Evolutionary conservation across 352 stramenopile species (phyloP), one percentile per base, ranked within the genome.

Genomic region (Phytophthora sp.): DNA sequence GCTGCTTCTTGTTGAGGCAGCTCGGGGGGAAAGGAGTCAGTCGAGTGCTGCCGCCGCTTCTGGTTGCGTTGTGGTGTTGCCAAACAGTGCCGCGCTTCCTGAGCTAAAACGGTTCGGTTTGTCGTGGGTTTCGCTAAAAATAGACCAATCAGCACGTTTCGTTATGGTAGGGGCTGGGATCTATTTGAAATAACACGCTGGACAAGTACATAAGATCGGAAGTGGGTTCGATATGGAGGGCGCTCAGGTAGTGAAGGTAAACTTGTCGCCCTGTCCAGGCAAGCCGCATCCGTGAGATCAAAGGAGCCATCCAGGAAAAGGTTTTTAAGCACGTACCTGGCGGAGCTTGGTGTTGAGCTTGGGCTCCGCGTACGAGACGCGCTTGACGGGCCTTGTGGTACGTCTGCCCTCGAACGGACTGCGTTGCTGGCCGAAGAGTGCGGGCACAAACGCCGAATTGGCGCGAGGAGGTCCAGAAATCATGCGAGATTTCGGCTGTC

Each of bases 321-420:
- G 42, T 20, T 20, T 30, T 24, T 8, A 5, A 50, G 4, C 20
- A 39, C 71, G 42, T 68, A 93, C 84, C 83, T 91, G 80, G 18
- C 85, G 85, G 27, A 93, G 79, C 61, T 93, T 93, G 6, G 77
- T 85, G 69, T 90, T 93, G 62, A 93, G 74, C 58, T 91, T 93
- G 42, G 85, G 85, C 23, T 90, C 81, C 0, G 57, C 72, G 66
- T 93, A 93, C 29, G 79, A 91, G 38, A 91, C 56, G 18, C 65
- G 70, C 38, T 77, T 57, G 24, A 71, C 57, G 13, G 62, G 61
- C 30, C 80, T 79, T 21, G 49, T 64, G 23, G 50, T 55, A 21
- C 74, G 75, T 67, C 62, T 57, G 15, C 42, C 60, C n/a, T 29
- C 20, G 53, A 62, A 70, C 42, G 47, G 60, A 24, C 36, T 73